Base-by-base conservation (phyloP, 768 basidiomycete species). In the Mycena sanguinolenta region DNA sequence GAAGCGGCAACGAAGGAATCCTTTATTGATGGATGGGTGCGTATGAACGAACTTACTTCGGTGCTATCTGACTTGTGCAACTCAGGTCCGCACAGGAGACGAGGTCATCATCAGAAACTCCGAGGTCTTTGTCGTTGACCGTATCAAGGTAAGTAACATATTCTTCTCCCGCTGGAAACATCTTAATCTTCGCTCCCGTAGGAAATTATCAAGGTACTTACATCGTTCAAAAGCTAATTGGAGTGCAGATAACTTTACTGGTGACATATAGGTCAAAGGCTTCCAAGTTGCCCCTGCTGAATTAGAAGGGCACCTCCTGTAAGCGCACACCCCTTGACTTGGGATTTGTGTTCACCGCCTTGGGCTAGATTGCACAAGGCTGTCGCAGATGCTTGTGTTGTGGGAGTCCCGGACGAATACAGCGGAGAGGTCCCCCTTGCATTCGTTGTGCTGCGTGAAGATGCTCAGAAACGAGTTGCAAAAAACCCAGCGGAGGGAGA, bases 381-480 rank as follows among this genome's bases (percentile, higher is more conserved):
- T 67, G 90, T 94, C 14, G 80, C 79, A 5, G 91, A 91, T 74
- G 83, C 83, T 1, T 91, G 91, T 72, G 89, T 92, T 10, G 90
- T 94, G 9, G 87, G 91, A 6, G 76, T 93, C 23, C 85, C 85
- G 1, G 91, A 95, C 73, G 92, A 94, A 27, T 93, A 91, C 76
- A 91, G 86, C 66, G 92, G 93, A 21, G 93, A 95, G 76, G 73
- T 92, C 14, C 93, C 94, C 0, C 75, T 92, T 62, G 93, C 93
- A 10, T 94, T 88, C 76, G 81, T 94, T 27, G 91, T 91, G 4
- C 84, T 89, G 21, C 80, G 80, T 54, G 81, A 82, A 17, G 80
- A 83, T 5, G 81, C 82, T 13, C 76, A 77, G 42, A 81, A 84
- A 53, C 79, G 81, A 34, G 79, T 84, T 25, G 69, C 78, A 46